Percentiles rank a stretch among this genome's conserved stretches.
Evolutionary conservation across 2,329 filamentous ascomycete genomes (phyloP).

Genomic region (Trichoderma pleuroti): DNA sequence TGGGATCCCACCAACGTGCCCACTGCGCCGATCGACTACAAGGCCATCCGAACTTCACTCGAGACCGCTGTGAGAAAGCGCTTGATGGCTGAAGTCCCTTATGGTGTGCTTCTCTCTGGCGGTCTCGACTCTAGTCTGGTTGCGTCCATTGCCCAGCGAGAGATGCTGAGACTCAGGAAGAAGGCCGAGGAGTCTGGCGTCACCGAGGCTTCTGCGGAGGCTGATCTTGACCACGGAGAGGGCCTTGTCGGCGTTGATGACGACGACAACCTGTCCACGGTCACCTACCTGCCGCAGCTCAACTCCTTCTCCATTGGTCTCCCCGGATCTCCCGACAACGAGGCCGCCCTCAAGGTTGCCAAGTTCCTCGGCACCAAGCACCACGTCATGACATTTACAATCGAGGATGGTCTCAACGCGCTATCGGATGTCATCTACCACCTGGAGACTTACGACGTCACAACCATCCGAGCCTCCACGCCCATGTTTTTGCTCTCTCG

Average conservation of each 20-base stretch:
- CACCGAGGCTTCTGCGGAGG: conserved; percentile 34
- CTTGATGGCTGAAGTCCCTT: conserved; percentile 97
- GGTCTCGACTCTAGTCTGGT: conserved; percentile 94
- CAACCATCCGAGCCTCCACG: conserved; percentile 95
- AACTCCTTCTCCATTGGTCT: conserved; percentile 99
- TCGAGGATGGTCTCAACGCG: conserved; percentile 95
- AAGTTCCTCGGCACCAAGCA: conserved; percentile 97
- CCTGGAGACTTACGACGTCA: conserved; percentile 96
- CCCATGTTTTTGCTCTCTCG: conserved; percentile 97
- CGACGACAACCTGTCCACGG: conserved; percentile 80
- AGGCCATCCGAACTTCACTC: conserved; percentile 72
- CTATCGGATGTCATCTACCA: conserved; percentile 98
- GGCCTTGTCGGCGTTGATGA: conserved; percentile 93
- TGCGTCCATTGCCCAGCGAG: conserved; percentile 90
- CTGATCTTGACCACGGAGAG: conserved; percentile 58
- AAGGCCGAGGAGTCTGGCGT: conserved; percentile 51
- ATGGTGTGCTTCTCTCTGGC: conserved; percentile 91
- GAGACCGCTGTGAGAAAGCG: conserved; percentile 93
- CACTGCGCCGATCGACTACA: conserved; percentile 76
- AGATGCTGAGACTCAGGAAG: conserved; percentile 75
- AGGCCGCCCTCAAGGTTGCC: conserved; percentile 87
- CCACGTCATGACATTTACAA: conserved; percentile 96
- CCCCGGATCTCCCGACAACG: conserved; percentile 85
- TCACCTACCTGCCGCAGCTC: conserved; percentile 88
- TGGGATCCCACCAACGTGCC: conserved; percentile 81